A percentile compares a stretch with the other conserved stretches of the same genome.
Conservation (phyloP, 2,329 filamentous ascomycete species). For the Fusarium xyrophilum region DNA sequence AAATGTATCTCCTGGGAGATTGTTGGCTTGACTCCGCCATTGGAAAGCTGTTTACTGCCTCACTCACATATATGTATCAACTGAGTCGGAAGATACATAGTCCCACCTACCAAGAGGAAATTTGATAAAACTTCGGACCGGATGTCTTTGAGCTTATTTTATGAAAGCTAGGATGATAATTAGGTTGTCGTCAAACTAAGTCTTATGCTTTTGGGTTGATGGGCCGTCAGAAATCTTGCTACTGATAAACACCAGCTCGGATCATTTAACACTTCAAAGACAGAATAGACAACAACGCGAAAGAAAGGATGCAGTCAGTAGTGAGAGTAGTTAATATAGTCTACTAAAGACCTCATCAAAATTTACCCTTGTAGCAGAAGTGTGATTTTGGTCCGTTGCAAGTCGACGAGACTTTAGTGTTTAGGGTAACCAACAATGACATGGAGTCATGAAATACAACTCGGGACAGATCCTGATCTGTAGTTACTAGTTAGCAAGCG, state of each 20-base stretch:
- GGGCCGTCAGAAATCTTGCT: fast-evolving
- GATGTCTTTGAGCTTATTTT: background rate
- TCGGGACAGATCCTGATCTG: slow-evolving; percentile 63
- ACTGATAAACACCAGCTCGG: fast-evolving
- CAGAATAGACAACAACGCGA: no score
- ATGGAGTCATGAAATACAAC: slow-evolving; percentile 59
- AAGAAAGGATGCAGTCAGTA: no score
- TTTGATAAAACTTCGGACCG: background rate
- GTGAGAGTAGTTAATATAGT: no score
- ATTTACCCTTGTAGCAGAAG: background rate
- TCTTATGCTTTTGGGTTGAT: no score
- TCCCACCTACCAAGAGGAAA: slow-evolving; percentile 55
- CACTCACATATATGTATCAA: slow-evolving; percentile 44
- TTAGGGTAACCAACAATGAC: slow-evolving; percentile 61
- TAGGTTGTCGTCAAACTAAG: background rate
- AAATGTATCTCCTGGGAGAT: background rate
- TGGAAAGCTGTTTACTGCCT: slow-evolving; percentile 64
- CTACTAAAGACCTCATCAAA: background rate
- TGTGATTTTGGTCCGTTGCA: background rate
- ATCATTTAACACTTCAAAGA: background rate
- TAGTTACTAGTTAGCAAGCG: slow-evolving; percentile 58
- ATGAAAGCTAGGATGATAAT: background rate
- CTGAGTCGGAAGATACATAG: slow-evolving; percentile 64
- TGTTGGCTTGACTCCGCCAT: background rate
- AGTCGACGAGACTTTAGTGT: slow-evolving; percentile 53